phyloP scores from a whole-genome alignment of 768 basidiomycete genomes.

The Psilocybe subaeruginosa region DNA sequence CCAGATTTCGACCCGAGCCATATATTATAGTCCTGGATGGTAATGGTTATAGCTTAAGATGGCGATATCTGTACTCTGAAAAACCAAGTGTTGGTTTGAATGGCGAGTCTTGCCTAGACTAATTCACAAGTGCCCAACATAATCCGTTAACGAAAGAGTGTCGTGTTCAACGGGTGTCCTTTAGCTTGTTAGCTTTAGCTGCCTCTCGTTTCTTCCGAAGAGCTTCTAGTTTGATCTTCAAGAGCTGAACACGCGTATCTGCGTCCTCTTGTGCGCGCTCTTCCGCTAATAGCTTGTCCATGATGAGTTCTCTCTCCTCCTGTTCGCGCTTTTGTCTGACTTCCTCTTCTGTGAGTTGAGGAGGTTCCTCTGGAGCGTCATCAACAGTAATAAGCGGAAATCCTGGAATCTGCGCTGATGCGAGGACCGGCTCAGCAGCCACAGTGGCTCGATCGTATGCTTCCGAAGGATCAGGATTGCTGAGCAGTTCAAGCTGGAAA shows the following conservation, averaged over 20 bases:
- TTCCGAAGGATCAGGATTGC: slow-evolving; percentile 43
- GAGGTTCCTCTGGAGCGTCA: slow-evolving; percentile 27
- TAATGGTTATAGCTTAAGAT: too few species aligned
- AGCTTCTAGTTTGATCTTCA: slow-evolving; percentile 69
- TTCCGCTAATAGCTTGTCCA: slow-evolving; percentile 85
- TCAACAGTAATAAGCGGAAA: slow-evolving; percentile 40
- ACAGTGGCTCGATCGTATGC: slow-evolving; percentile 73
- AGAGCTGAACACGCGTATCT: slow-evolving; percentile 67
- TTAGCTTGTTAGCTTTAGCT: slow-evolving; percentile 21
- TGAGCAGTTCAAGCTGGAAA: slow-evolving; percentile 69
- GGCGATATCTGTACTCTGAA: too few species aligned
- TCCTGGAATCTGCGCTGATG: slow-evolving; percentile 49
- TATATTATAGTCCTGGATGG: too few species aligned
- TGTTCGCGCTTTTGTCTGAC: slow-evolving; percentile 54
- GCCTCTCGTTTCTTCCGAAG: slow-evolving; percentile 44
- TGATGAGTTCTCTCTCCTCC: slow-evolving; percentile 82
- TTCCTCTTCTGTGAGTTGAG: slow-evolving; percentile 45
- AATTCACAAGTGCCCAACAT: too few species aligned
- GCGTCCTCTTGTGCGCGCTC: slow-evolving; percentile 89
- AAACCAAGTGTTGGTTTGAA: too few species aligned
- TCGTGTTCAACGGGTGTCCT: background rate
- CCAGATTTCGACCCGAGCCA: too few species aligned
- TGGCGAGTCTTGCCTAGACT: too few species aligned
- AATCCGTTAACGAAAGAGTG: too few species aligned
- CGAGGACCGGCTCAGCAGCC: slow-evolving; percentile 66